These are phyloP conservation scores for Chrysosporium keratinophilum DNA, from an alignment of 2,329 filamentous ascomycete genomes.

Conservation along the genomic window DNA sequence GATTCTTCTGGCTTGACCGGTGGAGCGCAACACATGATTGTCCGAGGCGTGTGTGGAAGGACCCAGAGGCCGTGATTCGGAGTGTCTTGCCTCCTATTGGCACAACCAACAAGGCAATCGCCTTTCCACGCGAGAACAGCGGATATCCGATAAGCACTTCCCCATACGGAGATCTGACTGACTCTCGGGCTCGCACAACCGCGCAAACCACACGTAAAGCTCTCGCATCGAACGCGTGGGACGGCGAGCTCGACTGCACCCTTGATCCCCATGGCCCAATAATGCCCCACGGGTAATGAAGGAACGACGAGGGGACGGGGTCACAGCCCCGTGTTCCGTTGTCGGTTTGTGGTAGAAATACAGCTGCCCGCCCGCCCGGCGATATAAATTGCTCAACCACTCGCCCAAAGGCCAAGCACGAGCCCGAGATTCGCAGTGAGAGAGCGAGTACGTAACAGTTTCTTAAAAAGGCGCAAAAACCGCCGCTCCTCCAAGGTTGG, in stretches of 20 bases:
- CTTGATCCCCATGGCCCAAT: background rate
- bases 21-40: no score
- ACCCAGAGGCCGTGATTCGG: background rate
- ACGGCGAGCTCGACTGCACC: background rate
- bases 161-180: background rate
- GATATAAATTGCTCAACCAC: background rate
- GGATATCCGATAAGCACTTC: background rate
- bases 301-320: background rate
- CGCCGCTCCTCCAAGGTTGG: background rate
- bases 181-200: background rate
- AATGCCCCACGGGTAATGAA: background rate
- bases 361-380: background rate
- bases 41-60: background rate
- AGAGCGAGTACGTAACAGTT: background rate
- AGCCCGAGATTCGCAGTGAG: background rate
- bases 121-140: conserved; percentile 1
- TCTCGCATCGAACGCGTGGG: background rate
- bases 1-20: no score
- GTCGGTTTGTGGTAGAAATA: background rate
- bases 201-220: no score
- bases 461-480: background rate
- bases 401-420: background rate
- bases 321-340: background rate
- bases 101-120: background rate
- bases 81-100: background rate